Evolutionary conservation across 805 yeast species (phyloP).

Genomic region (Naumovozyma castellii): DNA sequence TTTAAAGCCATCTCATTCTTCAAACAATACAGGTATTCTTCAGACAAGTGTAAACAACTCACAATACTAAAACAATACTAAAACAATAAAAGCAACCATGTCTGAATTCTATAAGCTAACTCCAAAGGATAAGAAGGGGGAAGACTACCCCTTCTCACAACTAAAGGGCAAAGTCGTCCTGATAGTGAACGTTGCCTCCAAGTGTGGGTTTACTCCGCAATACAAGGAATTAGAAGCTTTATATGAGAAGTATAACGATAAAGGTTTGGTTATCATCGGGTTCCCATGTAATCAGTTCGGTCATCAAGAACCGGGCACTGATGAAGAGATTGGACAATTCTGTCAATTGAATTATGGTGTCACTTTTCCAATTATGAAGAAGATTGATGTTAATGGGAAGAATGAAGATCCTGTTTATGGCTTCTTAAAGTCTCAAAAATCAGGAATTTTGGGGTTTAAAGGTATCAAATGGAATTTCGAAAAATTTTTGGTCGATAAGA

Average conservation of each 20-base stretch:
- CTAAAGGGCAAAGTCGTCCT: constrained; percentile 74
- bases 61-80: no score
- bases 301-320: constrained; percentile 64
- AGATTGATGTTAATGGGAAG: constrained; percentile 82
- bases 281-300: constrained; percentile 93
- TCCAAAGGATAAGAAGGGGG: constrained; percentile 52
- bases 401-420: constrained; percentile 70
- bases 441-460: constrained; percentile 53
- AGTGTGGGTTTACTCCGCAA: constrained; percentile 75
- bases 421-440: constrained; percentile 59
- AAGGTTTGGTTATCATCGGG: constrained; percentile 62
- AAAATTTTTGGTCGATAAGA: constrained; percentile 48
- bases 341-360: constrained; percentile 82
- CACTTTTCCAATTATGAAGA: constrained; percentile 77
- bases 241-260: constrained; percentile 51
- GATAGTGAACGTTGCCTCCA: constrained; percentile 82
- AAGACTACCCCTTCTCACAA: constrained; percentile 47
- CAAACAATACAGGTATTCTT: no score
- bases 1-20: no score
- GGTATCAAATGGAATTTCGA: constrained; percentile 79
- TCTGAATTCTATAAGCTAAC: constrained; percentile 56
- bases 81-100: constrained; percentile 3
- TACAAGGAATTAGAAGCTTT: constrained; percentile 61
- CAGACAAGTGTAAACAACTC: no score
- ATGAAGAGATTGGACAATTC: constrained; percentile 60